Conservation (phyloP, 192 early-diverging fungal species). For the Backusella sp. region DNA sequence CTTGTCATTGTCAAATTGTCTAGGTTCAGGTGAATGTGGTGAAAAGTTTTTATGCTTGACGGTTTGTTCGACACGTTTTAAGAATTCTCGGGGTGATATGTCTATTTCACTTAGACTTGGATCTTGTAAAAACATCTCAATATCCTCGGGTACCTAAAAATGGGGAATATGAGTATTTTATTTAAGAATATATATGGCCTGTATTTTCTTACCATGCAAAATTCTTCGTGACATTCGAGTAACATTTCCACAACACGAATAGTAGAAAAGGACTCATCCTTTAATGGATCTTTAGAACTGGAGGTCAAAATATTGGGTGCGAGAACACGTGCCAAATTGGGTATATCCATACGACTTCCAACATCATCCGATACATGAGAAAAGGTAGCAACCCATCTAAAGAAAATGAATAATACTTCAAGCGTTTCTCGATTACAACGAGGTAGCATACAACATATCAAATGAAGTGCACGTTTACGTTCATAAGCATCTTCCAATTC, state of each 20-base stretch:
- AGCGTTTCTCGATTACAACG: slow-evolving; percentile 89
- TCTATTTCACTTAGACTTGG: slow-evolving; percentile 25
- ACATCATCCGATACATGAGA: slow-evolving; percentile 67
- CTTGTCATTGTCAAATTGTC: neutral
- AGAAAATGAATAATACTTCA: slow-evolving; percentile 82
- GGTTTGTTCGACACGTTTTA: slow-evolving; percentile 20
- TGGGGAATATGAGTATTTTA: neutral
- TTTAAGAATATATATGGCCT: neutral
- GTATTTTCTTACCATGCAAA: slow-evolving; percentile 56
- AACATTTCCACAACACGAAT: slow-evolving; percentile 66
- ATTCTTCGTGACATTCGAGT: slow-evolving; percentile 58
- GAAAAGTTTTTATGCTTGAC: slow-evolving; percentile 19
- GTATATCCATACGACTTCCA: slow-evolving; percentile 91
- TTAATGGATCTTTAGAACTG: slow-evolving; percentile 77
- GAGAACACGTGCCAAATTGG: slow-evolving; percentile 91
- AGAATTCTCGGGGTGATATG: slow-evolving; percentile 27
- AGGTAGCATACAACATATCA: slow-evolving; percentile 81
- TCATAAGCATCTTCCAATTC: slow-evolving; percentile 49
- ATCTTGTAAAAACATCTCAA: slow-evolving; percentile 23
- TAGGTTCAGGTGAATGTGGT: slow-evolving; percentile 1
- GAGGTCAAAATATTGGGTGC: slow-evolving; percentile 92
- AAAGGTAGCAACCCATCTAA: slow-evolving; percentile 81
- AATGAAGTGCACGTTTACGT: slow-evolving; percentile 72
- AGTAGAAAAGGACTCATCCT: slow-evolving; percentile 73
- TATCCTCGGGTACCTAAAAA: slow-evolving; percentile 22